Conservation (phyloP, 768 basidiomycete genomes). For the Scleroderma citrinum region DNA sequence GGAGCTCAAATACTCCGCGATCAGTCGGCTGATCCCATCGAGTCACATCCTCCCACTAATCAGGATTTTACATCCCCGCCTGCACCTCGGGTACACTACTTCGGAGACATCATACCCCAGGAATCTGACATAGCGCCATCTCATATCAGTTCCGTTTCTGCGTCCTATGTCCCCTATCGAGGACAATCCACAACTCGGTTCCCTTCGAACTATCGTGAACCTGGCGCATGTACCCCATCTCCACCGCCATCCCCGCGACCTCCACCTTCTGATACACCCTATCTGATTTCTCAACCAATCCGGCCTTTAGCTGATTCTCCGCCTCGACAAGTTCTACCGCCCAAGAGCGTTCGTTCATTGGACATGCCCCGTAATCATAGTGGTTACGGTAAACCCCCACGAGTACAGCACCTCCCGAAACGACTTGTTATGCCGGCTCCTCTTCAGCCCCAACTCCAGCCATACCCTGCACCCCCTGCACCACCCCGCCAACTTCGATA, state of each 20-base stretch:
- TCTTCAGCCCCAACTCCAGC: constrained; percentile 32
- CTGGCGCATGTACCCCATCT: constrained; percentile 2
- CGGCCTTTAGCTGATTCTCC: constrained; percentile 4
- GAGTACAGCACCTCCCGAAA: constrained; percentile 46
- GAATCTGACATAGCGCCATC: constrained; percentile 4
- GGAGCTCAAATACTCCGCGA: constrained; percentile 11
- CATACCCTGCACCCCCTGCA: constrained; percentile 14
- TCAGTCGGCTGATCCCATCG: background rate
- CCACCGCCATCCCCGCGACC: constrained; percentile 8
- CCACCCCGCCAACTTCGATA: constrained; percentile 10
- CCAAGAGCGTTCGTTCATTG: constrained; percentile 8
- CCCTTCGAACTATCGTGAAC: constrained; percentile 21
- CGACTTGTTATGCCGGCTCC: constrained; percentile 72
- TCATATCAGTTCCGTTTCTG: constrained; percentile 6
- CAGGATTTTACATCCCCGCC: constrained; percentile 6
- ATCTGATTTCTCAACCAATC: constrained; percentile 1
- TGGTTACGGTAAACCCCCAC: constrained; percentile 10
- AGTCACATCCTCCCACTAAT: background rate
- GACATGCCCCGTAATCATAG: constrained; percentile 3
- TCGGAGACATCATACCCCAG: constrained; percentile 7
- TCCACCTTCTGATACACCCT: constrained; percentile 3
- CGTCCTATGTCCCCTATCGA: constrained; percentile 12
- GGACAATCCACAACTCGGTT: constrained; percentile 8
- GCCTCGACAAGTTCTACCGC: constrained; percentile 1
- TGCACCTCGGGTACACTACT: constrained; percentile 12